A percentile compares a stretch with the other conserved stretches of the same genome.
Evolutionary conservation across 2,329 filamentous ascomycete species (phyloP).

Genomic region (Sporothrix pseudoabietina): DNA sequence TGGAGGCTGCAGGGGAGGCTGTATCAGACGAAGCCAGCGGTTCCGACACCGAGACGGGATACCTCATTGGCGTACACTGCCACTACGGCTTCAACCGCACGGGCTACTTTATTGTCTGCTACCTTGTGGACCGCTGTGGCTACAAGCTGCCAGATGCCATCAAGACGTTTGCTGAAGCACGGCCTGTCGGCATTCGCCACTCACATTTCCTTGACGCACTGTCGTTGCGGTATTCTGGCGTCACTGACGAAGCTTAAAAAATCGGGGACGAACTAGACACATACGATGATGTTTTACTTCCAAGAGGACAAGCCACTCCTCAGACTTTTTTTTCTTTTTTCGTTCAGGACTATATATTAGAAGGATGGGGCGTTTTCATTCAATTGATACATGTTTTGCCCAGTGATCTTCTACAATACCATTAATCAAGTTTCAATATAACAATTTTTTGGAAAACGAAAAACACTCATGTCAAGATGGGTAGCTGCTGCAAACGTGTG

Average conservation of each 20-base stretch:
- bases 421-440: neutral
- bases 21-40: neutral
- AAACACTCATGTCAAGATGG: no score
- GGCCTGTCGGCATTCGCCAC: slow-evolving; percentile 85
- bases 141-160: slow-evolving; percentile 76
- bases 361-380: slow-evolving; percentile 22
- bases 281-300: neutral
- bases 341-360: neutral
- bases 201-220: slow-evolving; percentile 84
- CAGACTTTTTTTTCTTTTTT: neutral
- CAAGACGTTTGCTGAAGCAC: slow-evolving; percentile 69
- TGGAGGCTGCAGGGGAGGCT: neutral
- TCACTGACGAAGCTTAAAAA: slow-evolving; percentile 19
- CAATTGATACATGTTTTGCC: slow-evolving; percentile 1
- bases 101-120: slow-evolving; percentile 86
- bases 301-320: neutral
- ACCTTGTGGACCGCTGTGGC: slow-evolving; percentile 79
- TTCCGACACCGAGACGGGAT: neutral
- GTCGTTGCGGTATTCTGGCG: slow-evolving; percentile 67
- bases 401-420: neutral
- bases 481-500: no score
- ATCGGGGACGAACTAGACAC: neutral
- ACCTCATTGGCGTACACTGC: slow-evolving; percentile 81
- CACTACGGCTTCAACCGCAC: slow-evolving; percentile 97
- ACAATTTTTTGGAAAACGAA: neutral